Percentiles rank a stretch among this genome's conserved stretches.
These are phyloP conservation scores for Tanacetum coccineum DNA, from an alignment of 129 eudicot species.

Conservation along the genomic window DNA sequence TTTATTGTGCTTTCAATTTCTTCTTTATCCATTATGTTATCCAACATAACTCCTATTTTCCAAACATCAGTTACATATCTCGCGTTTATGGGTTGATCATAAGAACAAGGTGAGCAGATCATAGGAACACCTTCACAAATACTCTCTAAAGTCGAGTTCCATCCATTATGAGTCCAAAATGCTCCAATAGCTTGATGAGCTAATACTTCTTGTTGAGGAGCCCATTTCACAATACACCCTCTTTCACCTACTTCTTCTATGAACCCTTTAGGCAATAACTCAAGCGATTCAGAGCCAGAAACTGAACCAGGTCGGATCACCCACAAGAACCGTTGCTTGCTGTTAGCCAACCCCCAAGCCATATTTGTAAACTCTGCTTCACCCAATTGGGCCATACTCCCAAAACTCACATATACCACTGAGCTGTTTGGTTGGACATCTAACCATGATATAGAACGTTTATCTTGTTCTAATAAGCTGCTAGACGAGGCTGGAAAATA, in stretches of 20 bases:
- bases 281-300: constrained; percentile 29
- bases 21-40: background rate
- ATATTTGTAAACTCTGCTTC: constrained; percentile 29
- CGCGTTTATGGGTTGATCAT: constrained; percentile 47
- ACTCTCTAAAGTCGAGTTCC: constrained; percentile 59
- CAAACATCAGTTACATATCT: constrained; percentile 26
- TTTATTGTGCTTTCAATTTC: constrained; percentile 12
- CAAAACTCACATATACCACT: constrained; percentile 55
- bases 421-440: constrained; percentile 43
- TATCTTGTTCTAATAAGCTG: constrained; percentile 35
- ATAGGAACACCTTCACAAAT: constrained; percentile 61
- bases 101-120: constrained; percentile 46
- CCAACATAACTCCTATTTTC: constrained; percentile 26
- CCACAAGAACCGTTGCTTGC: constrained; percentile 52
- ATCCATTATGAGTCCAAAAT: constrained; percentile 56
- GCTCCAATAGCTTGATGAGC: constrained; percentile 45
- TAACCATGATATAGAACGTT: constrained; percentile 41
- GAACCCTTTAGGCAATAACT: constrained; percentile 36
- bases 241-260: constrained; percentile 29
- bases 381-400: constrained; percentile 36
- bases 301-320: constrained; percentile 49
- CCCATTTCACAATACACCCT: constrained; percentile 50
- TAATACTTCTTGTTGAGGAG: constrained; percentile 46
- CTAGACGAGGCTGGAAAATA: constrained; percentile 36
- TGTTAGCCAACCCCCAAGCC: constrained; percentile 49